These are phyloP conservation scores for Fraxinus baroniana DNA, from an alignment of 305 asterid species.

Conservation along the genomic window DNA sequence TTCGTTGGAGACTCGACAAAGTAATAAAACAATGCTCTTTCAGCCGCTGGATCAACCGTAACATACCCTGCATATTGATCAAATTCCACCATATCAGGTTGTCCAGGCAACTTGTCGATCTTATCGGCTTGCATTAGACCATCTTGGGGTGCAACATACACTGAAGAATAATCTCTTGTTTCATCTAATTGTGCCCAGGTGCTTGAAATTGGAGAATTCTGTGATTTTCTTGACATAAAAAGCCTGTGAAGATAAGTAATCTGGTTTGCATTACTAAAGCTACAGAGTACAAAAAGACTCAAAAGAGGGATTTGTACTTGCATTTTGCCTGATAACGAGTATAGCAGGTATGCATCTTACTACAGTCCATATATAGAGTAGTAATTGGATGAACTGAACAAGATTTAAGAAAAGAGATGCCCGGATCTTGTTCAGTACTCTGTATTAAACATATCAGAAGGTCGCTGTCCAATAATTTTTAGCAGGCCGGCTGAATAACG, in stretches of 20 bases:
- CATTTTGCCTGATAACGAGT: background rate
- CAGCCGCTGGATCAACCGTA: conserved; percentile 48
- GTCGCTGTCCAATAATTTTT: background rate
- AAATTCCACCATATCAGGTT: conserved; percentile 46
- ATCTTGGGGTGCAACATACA: conserved; percentile 29
- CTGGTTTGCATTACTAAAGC: conserved; percentile 25
- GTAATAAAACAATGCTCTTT: conserved; percentile 48
- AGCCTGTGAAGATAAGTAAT: conserved; percentile 13
- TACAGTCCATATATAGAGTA: background rate
- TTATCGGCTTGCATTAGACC: conserved; percentile 44
- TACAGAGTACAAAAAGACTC: background rate
- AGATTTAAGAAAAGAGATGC: background rate
- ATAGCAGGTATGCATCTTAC: background rate
- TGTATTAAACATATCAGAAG: background rate
- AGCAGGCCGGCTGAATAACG: background rate
- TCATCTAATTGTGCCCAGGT: conserved; percentile 10
- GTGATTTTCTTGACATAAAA: conserved; percentile 21
- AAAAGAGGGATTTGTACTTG: background rate
- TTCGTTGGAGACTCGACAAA: conserved; percentile 43
- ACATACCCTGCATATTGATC: conserved; percentile 62
- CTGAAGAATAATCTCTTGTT: conserved; percentile 21
- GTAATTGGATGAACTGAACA: background rate
- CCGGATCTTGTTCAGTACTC: background rate
- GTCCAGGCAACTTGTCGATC: conserved; percentile 46
- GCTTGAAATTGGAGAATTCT: conserved; percentile 1